Evolutionary conservation across 2,329 filamentous ascomycete genomes (phyloP), one percentile per base, ranked within the genome.

Genomic region (Davidsoniella australis): DNA sequence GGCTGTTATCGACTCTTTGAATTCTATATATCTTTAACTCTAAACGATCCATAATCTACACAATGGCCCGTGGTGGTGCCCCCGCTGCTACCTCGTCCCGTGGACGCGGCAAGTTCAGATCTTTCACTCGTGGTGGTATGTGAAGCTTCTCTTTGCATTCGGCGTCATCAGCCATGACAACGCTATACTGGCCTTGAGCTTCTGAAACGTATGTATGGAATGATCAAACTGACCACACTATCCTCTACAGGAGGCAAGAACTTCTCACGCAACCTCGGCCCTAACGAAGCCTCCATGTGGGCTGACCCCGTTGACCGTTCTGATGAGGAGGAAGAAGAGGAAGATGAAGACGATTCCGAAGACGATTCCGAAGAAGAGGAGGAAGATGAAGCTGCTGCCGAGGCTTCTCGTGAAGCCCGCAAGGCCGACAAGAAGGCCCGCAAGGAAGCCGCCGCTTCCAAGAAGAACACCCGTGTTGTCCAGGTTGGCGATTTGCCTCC

Each of bases 101-200:
- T 62, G 87, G 85, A 58, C 83, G 83, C 59, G 86, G 88, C 66
- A 96, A 96, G 69, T 94, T 89, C 66, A 84, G 79, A 70, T 96
- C 95, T 71, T 86, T 82, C 57, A 87, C 85, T 58, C 76, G 89
- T 67, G 89, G 89, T 73, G 88, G 89, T 89, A 68, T 58, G 74
- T 60, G 17, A 23, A 12, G 26, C 40, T 29, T 23, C 45, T 46
- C 20, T 45, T 26, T 33, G 14, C 23, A 20, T 33, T 36, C 23
- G 2, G 10, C 10, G 14, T 41, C 16, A 46, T 23, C 26, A 14
- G 39, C 7, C 7, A 37, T 55, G 40, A 59, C 58, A 57, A 42
- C 58, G 40, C 18, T 17, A 16, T 48, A 17, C 5, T 23, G 20
- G 20, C 20, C 20, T 23, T 2, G 20, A 23, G 20, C 20, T 5